A percentile compares a stretch with the other conserved stretches of the same genome.
phyloP scores from a whole-genome alignment of 805 yeast genomes.

The Wickerhamomyces alni region DNA sequence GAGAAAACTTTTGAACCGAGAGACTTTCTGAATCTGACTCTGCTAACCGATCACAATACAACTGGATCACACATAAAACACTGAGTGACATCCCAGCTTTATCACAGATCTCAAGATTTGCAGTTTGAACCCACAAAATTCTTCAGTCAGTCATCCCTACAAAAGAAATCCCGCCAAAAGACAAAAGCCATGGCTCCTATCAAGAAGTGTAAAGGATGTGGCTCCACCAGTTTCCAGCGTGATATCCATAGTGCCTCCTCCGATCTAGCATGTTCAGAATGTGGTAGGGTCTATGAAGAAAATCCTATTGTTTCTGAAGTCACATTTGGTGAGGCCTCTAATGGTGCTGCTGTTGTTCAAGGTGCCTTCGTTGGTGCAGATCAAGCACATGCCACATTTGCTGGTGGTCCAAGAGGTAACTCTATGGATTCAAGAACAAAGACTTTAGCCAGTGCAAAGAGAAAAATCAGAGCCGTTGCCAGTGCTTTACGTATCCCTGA shows the following conservation, averaged over 20 bases:
- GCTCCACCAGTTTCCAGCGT: constrained; percentile 44
- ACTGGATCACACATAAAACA: too few relatives aligned
- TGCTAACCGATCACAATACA: too few relatives aligned
- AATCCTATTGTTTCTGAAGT: constrained; percentile 95
- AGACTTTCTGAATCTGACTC: too few relatives aligned
- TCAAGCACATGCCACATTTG: constrained; percentile 65
- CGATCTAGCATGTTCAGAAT: constrained; percentile 70
- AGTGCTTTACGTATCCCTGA: constrained; percentile 75
- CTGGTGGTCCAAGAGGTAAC: constrained; percentile 61
- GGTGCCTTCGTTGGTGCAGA: constrained; percentile 91
- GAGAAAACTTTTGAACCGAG: not conserved
- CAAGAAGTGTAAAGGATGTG: constrained; percentile 41
- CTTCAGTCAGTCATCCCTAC: too few relatives aligned
- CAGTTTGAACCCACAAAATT: not conserved
- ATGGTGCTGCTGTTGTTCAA: constrained; percentile 94
- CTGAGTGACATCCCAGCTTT: too few relatives aligned
- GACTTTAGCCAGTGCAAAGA: constrained; percentile 78
- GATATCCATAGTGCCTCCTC: constrained; percentile 57
- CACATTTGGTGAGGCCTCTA: constrained; percentile 84
- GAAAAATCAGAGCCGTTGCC: constrained; percentile 76
- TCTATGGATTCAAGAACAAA: constrained; percentile 85
- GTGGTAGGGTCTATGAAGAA: constrained; percentile 89
- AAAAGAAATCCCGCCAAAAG: not conserved
- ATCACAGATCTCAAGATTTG: too few relatives aligned
- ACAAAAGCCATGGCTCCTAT: constrained; percentile 2